Evolutionary conservation across 768 basidiomycete species (phyloP), one percentile per base, ranked within the genome.

Genomic region (Cyclocybe aegerita): DNA sequence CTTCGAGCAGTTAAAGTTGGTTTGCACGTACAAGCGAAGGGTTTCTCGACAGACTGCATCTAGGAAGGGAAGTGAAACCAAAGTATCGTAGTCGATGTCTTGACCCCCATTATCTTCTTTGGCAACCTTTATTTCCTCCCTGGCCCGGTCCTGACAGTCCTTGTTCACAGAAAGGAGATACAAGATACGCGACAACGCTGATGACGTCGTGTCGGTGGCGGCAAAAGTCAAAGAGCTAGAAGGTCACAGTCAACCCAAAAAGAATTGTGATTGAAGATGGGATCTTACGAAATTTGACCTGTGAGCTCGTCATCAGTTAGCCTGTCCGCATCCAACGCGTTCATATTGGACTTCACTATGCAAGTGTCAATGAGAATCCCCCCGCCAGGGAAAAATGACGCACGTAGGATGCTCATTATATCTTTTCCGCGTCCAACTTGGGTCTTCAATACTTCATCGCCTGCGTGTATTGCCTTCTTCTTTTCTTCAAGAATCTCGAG

Each of bases 331-430:
- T 61, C 61, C 4, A 62, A 45, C 1, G 66, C 68, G 7, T 52
- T 37, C 63, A 64, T 65, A 43, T 73, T 73, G 12, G 64, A 68
- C 34, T 50, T 61, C 64, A 75, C 72, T 75, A 23, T 23, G 5
- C 17, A n/a, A 31, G n/a, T 15, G 16, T 38, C 23, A 4, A 36
- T 8, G 12, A 37, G 38, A 14, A 43, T 34, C 7, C 3, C 36
- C 14, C 7, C 16, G 36, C 11, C 17, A 31, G 9, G 32, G 9
- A 39, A 9, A 30, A 15, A 35, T 14, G 23, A 9, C 4, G 39
- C 1, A 17, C 79, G 59, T 9, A 79, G 60, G 29, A 77, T 65
- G 47, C 72, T 79, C 54, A 79, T 72, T n/a, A 80, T 67, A 55
- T 80, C 78, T 46, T 74, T 75, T 12, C 75, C 74, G 48, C 66